These are phyloP conservation scores for Cardiosporidium cionae DNA, from an alignment of 169 alveolate species.

Conservation along the genomic window DNA sequence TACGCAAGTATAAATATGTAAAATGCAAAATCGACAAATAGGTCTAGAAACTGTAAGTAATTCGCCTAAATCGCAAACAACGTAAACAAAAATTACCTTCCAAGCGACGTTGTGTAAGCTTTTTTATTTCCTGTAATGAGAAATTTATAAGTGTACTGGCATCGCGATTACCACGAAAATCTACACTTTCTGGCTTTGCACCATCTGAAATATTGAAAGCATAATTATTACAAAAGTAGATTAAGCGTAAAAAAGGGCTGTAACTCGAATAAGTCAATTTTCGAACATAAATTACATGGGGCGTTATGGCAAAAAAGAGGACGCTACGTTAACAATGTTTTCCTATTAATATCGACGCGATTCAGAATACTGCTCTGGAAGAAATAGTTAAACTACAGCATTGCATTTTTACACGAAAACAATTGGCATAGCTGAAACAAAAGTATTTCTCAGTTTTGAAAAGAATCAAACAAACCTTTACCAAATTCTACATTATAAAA, in stretches of 20 bases:
- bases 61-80: background rate
- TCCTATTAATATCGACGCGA: too few species aligned
- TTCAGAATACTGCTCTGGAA: too few species aligned
- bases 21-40: too few species aligned
- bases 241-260: background rate
- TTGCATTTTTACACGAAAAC: too few species aligned
- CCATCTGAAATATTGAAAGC: conserved; percentile 16
- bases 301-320: too few species aligned
- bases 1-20: background rate
- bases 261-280: background rate
- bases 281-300: background rate
- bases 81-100: conserved; percentile 5
- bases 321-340: too few species aligned
- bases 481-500: too few species aligned
- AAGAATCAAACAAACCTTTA: too few species aligned
- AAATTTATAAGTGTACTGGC: conserved; percentile 15
- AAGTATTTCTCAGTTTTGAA: too few species aligned
- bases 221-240: background rate
- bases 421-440: too few species aligned
- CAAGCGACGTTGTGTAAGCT: conserved; percentile 21
- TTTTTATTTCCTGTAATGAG: conserved; percentile 1
- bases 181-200: conserved; percentile 14
- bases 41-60: background rate
- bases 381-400: too few species aligned
- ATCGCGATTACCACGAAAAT: conserved; percentile 6